phyloP scores from a whole-genome alignment of 2,329 filamentous ascomycete genomes.

The Knoxdaviesia proteae region DNA sequence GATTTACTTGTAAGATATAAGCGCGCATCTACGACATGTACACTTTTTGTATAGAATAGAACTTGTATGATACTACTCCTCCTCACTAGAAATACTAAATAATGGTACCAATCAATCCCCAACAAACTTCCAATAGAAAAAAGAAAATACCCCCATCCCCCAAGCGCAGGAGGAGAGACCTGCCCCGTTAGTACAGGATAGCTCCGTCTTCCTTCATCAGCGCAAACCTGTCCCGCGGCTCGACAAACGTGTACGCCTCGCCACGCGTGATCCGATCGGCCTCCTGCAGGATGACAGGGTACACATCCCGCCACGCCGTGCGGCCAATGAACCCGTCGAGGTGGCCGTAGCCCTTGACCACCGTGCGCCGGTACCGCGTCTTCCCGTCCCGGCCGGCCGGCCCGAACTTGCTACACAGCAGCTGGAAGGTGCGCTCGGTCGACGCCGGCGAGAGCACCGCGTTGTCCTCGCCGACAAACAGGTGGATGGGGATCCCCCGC shows the following conservation, averaged over 20 bases:
- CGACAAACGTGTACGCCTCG: slow-evolving; percentile 17
- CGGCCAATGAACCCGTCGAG: slow-evolving; percentile 42
- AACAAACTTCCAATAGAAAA: neutral
- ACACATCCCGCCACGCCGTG: slow-evolving; percentile 37
- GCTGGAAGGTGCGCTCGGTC: slow-evolving; percentile 31
- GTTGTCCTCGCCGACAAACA: slow-evolving; percentile 35
- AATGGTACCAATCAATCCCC: neutral
- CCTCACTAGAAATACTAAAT: neutral
- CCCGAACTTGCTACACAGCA: slow-evolving; percentile 30
- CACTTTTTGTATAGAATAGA: neutral
- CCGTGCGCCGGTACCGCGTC: slow-evolving; percentile 26
- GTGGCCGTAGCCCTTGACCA: slow-evolving; percentile 37
- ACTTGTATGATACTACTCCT: neutral
- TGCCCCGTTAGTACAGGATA: slow-evolving; percentile 13
- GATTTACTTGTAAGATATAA: neutral
- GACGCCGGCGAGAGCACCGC: slow-evolving; percentile 31
- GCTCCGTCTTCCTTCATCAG: slow-evolving; percentile 18
- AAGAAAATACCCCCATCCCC: neutral
- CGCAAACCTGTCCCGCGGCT: slow-evolving; percentile 22
- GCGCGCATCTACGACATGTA: too few relatives aligned
- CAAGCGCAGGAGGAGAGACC: neutral
- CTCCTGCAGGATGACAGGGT: slow-evolving; percentile 31
- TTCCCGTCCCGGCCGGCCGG: slow-evolving; percentile 10
- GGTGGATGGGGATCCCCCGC: slow-evolving; percentile 29
- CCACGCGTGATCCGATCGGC: slow-evolving; percentile 29